These are phyloP conservation scores for Pseudogymnoascus pannorum DNA, from an alignment of 2,329 filamentous ascomycete species.

Conservation along the genomic window DNA sequence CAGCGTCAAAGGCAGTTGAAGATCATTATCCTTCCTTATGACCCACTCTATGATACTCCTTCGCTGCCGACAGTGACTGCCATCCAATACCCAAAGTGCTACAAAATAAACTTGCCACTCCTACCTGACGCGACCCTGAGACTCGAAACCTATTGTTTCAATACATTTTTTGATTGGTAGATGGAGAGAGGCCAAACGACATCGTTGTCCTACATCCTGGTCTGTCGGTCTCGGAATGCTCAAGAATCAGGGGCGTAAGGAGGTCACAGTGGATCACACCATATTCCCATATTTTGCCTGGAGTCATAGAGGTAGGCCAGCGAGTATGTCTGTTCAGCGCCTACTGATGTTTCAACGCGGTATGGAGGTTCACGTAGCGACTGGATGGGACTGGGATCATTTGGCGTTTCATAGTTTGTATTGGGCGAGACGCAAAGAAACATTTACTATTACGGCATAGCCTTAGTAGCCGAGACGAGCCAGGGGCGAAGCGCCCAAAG, in stretches of 20 bases:
- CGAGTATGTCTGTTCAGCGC: not conserved
- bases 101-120: conserved; percentile 3
- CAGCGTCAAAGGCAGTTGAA: conserved; percentile 1
- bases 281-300: not conserved
- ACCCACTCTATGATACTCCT: not conserved
- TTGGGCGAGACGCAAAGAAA: conserved; percentile 5
- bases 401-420: conserved; percentile 8
- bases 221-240: not conserved
- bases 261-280: conserved; percentile 1
- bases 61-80: not conserved
- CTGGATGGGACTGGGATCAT: conserved; percentile 1
- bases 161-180: not conserved
- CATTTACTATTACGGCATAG: not conserved
- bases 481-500: conserved; percentile 2
- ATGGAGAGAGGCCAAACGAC: not conserved
- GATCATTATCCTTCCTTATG: not conserved
- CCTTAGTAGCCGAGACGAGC: conserved; percentile 1
- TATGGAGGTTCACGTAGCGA: not conserved
- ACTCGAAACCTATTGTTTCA: conserved; percentile 5
- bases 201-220: not conserved
- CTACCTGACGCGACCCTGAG: not conserved
- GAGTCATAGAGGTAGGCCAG: not conserved
- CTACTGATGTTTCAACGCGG: not conserved
- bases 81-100: not conserved
- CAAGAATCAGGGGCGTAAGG: not conserved